Conservation (phyloP, 2,329 filamentous ascomycete species). For the Cryphonectria radicalis region DNA sequence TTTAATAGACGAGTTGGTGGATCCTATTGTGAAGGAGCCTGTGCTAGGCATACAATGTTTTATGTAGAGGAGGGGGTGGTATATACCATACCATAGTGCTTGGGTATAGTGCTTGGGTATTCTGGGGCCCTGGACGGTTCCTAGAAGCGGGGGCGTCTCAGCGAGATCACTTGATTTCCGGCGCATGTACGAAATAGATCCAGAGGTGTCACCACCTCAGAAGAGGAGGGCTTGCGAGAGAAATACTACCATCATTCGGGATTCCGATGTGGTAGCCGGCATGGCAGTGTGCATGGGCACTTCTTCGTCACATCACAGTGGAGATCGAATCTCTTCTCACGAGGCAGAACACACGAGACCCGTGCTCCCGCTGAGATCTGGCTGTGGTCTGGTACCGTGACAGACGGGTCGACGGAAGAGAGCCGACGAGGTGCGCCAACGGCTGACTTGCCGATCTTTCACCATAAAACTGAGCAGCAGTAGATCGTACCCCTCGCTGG, state of each 20-base stretch:
- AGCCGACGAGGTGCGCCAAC: background rate
- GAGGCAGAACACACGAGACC: background rate
- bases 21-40: background rate
- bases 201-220: background rate
- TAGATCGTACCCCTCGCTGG: background rate
- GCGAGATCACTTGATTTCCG: conserved; percentile 24
- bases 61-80: background rate
- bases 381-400: background rate
- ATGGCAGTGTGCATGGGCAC: background rate
- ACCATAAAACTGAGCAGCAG: background rate
- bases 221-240: background rate
- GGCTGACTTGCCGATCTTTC: background rate
- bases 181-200: conserved; percentile 8
- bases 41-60: background rate
- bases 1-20: background rate
- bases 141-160: background rate
- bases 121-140: background rate
- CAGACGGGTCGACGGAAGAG: background rate
- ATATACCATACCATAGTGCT: background rate
- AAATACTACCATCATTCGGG: background rate
- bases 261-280: background rate
- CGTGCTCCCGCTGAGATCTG: background rate
- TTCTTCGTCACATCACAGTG: background rate
- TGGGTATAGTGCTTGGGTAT: background rate
- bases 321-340: background rate